Base-by-base conservation (phyloP, 805 yeast genomes). In the Metschnikowia drakensbergensis region DNA sequence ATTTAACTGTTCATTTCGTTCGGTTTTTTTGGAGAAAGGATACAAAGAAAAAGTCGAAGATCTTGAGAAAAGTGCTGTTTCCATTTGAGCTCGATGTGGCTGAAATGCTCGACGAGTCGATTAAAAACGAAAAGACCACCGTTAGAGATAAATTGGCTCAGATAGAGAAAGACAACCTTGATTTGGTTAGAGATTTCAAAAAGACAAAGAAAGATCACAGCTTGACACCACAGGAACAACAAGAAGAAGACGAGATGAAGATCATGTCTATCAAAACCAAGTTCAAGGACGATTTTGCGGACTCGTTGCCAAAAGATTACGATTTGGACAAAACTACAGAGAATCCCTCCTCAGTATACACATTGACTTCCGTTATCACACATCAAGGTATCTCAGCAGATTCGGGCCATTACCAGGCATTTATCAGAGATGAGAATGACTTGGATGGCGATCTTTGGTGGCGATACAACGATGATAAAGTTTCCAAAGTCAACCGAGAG, bases 311-410 rank as follows among this genome's bases (percentile, higher is more conserved):
- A 3, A 69, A 62, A 9, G 46, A 59, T 13, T 34, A 60, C 27
- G 52, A 58, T 37, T 38, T 62, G 29, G 62, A 62, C 2, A 59
- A 58, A 11, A 69, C 75, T 6, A 88, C 91, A 17, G 89, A 86
- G 60, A 90, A 92, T 62, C 92, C 96, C 5, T 83, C 95, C 0
- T 88, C 94, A 1, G 80, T 94, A 34, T 94, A 94, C 63, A 90
- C 89, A 55, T 78, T 94, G 55, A 72, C 75, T 34, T 89, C 96
- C 1, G 80, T 94, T 25, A 81, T 94, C 51, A 89, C 98, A 1
- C 99, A 94, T 69, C 86, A 85, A 62, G 99, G 99, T 43, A 83
- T 96, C 6, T 83, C 91, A 38, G 97, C 98, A 0, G 98, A 94
- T 65, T 86, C 96, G 28, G 99, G 99, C 13, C 99, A 94, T 68